Evolutionary conservation across 106 monocot species (phyloP), one percentile per base, ranked within the genome.

Genomic region (Dendrobium chrysotoxum): DNA sequence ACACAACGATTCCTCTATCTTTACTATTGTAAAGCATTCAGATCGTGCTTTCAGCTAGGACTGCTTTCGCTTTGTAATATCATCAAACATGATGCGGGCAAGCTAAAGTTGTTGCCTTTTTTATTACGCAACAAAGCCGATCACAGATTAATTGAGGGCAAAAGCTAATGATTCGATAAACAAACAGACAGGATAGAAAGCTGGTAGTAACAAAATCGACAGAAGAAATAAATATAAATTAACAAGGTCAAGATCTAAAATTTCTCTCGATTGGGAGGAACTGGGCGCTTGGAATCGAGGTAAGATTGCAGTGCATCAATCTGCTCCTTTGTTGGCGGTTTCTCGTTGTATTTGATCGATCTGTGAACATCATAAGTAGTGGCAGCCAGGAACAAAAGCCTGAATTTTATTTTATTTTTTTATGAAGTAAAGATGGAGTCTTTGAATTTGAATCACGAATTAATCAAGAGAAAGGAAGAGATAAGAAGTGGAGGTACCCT

Each of bases 361-460:
- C 90, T 77, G 84, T 93, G 92, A 58, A 90, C 92, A 44, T 93
- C 92, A 45, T 90, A 93, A 6, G 88, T 90, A 28, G 90, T 90
- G 21, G 86, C 88, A 30, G 86, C 90, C 28, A 92, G 75, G 78
- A 88, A 86, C 50, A 90, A 53, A 65, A 90, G 76, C 61, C 88
- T 90, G 84, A 53, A 4, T 31, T 9, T 40, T 28, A 25, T 2
- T 50, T 50, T 15, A 1, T 50, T 50, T 13, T 50, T 50, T 50
- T 2, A 50, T 44, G 44, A 50, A 50, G 26, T 12, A 68, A 28
- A 1, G 5, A 41, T 20, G 2, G 40, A 39, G 25, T 12, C 3
- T 6, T 66, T 23, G 66, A 66, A 65, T 0, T 65, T 16, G 40
- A 74, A 70, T 18, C 12, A 47, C 11, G 4, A 42, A 42, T 25